phyloP scores from a whole-genome alignment of 345 rosid genomes.

The Boechera retrofracta region DNA sequence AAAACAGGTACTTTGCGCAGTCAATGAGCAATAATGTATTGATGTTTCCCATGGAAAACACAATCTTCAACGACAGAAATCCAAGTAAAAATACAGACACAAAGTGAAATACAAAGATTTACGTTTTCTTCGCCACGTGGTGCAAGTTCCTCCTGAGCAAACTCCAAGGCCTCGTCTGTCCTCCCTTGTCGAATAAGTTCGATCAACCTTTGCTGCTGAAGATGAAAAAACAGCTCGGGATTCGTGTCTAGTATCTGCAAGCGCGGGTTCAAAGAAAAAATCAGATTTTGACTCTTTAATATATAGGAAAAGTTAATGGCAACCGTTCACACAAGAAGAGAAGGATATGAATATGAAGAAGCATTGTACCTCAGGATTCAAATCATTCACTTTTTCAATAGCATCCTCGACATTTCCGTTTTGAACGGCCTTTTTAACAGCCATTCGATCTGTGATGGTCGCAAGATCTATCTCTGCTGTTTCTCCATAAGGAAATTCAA shows the following conservation, averaged over 20 bases:
- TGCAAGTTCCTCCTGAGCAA: slow-evolving; percentile 99
- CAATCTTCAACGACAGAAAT: background rate
- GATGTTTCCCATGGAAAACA: slow-evolving; percentile 1
- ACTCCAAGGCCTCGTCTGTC: slow-evolving; percentile 92
- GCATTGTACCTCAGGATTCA: slow-evolving; percentile 82
- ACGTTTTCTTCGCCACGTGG: slow-evolving; percentile 98
- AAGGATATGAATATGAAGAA: background rate
- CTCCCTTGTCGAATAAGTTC: slow-evolving; percentile 93
- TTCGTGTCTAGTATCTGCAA: slow-evolving; percentile 88
- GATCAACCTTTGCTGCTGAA: slow-evolving; percentile 96
- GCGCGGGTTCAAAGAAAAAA: background rate
- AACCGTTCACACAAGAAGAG: background rate
- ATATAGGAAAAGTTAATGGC: background rate
- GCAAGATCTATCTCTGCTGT: slow-evolving; percentile 97
- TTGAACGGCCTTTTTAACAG: slow-evolving; percentile 97
- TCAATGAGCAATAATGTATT: background rate
- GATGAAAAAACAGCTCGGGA: slow-evolving; percentile 97
- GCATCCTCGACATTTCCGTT: slow-evolving; percentile 98
- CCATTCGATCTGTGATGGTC: slow-evolving; percentile 91
- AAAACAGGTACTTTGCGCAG: background rate
- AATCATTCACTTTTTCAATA: slow-evolving; percentile 91
- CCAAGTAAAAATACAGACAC: slow-evolving; percentile 17
- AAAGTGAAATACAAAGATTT: slow-evolving; percentile 29
- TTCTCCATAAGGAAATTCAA: slow-evolving; percentile 54
- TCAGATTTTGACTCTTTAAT: background rate